Percentiles rank a stretch among this genome's conserved stretches.
These are phyloP conservation scores for Auriculariales sp. DNA, from an alignment of 768 basidiomycete genomes.

Conservation along the genomic window DNA sequence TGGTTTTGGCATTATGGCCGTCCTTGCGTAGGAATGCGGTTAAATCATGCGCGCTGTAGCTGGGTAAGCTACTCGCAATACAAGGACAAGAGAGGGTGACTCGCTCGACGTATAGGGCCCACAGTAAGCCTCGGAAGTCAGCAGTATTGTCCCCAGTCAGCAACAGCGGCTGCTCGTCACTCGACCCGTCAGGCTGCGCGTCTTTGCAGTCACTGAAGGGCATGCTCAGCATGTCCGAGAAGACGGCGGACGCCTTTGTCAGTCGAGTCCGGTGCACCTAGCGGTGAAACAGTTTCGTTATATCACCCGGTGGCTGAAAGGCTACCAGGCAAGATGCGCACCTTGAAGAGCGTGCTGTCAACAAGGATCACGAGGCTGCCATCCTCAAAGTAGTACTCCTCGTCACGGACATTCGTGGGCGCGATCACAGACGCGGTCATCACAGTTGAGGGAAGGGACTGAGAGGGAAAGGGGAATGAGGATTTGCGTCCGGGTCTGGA, in stretches of 20 bases:
- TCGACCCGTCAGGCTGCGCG: conserved; percentile 31
- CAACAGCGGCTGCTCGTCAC: conserved; percentile 50
- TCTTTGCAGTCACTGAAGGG: conserved; percentile 39
- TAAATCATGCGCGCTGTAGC: not conserved
- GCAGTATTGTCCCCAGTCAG: conserved; percentile 45
- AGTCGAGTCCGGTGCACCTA: conserved; percentile 30
- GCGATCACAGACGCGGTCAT: no score
- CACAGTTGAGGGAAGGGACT: no score
- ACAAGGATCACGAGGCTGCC: conserved; percentile 56
- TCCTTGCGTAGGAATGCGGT: conserved; percentile 18
- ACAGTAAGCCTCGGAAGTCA: conserved; percentile 62
- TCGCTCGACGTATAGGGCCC: conserved; percentile 64
- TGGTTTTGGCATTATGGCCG: conserved; percentile 13
- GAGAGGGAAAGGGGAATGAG: no score
- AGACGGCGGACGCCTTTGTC: conserved; percentile 49
- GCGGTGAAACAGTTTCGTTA: not conserved
- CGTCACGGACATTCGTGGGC: conserved; percentile 20
- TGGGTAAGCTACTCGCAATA: no score
- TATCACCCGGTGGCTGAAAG: conserved; percentile 14
- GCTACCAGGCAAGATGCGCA: conserved; percentile 18
- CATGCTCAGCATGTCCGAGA: conserved; percentile 49
- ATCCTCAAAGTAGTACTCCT: conserved; percentile 45
- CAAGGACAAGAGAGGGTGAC: no score
- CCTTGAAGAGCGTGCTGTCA: conserved; percentile 54
- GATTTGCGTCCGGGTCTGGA: no score